Conservation (phyloP, 306 rosid species). For the Oemleria cerasiformis region DNA sequence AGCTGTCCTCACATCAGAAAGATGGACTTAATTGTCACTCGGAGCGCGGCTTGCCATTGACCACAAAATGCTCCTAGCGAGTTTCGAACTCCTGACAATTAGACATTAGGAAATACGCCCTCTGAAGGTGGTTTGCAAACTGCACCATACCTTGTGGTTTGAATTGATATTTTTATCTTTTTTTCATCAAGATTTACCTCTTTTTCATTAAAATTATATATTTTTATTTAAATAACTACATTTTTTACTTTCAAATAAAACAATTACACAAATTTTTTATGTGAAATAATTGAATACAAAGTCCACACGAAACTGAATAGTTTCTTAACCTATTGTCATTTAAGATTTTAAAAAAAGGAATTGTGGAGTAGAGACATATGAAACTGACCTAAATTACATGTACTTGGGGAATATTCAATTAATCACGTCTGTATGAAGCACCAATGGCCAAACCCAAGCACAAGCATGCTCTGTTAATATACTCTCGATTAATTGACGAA, state of each 20-base stretch:
- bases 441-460: background rate
- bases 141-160: too few species aligned
- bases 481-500: background rate
- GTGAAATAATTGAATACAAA: conserved; percentile 1
- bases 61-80: too few species aligned
- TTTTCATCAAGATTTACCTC: too few species aligned
- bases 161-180: too few species aligned
- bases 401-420: background rate
- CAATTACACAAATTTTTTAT: background rate
- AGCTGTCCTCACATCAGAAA: too few species aligned
- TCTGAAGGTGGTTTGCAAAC: too few species aligned
- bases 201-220: too few species aligned
- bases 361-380: background rate
- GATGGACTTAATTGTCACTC: too few species aligned
- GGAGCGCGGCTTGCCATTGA: too few species aligned
- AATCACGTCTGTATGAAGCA: background rate
- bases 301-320: background rate
- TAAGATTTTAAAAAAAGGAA: background rate
- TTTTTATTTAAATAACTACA: too few species aligned
- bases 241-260: background rate
- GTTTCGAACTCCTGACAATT: too few species aligned
- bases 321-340: background rate
- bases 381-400: background rate
- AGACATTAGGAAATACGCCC: too few species aligned
- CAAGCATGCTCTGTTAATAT: background rate